These are phyloP conservation scores for Candida berthetii DNA, from an alignment of 805 yeast species.

Conservation along the genomic window DNA sequence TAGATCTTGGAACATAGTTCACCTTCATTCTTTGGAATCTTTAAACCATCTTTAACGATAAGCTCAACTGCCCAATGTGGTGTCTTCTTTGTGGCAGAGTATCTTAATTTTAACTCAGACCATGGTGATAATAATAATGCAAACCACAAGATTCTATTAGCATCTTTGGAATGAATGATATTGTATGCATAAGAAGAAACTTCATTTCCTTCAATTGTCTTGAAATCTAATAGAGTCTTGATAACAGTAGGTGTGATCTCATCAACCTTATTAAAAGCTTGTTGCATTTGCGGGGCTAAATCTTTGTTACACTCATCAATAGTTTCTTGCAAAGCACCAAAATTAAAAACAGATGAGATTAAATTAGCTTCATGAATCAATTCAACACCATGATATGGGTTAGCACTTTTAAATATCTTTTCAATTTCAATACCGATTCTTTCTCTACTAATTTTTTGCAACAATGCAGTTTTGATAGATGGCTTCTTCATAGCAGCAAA, in stretches of 20 bases:
- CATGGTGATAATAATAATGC: slow-evolving; percentile 46
- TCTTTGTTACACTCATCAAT: slow-evolving; percentile 15
- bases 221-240: background rate
- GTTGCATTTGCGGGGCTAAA: slow-evolving; percentile 2
- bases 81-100: slow-evolving; percentile 32
- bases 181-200: background rate
- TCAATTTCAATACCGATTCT: slow-evolving; percentile 82
- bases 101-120: slow-evolving; percentile 28
- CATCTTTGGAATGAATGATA: background rate
- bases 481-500: slow-evolving; percentile 54
- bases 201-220: background rate
- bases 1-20: slow-evolving; percentile 43
- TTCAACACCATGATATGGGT: slow-evolving; percentile 58
- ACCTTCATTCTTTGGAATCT: slow-evolving; percentile 52
- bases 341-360: slow-evolving; percentile 51
- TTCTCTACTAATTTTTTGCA: slow-evolving; percentile 79
- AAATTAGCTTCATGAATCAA: slow-evolving; percentile 51
- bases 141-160: slow-evolving; percentile 29
- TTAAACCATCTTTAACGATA: slow-evolving; percentile 64
- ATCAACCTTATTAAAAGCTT: slow-evolving; percentile 3
- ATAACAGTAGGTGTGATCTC: slow-evolving; percentile 21
- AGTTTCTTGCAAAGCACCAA: slow-evolving; percentile 15
- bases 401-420: slow-evolving; percentile 62
- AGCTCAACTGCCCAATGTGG: slow-evolving; percentile 35
- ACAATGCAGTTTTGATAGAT: slow-evolving; percentile 51